These are phyloP conservation scores for Neurospora sp. DNA, from an alignment of 495 filamentous ascomycete species.

Conservation along the genomic window DNA sequence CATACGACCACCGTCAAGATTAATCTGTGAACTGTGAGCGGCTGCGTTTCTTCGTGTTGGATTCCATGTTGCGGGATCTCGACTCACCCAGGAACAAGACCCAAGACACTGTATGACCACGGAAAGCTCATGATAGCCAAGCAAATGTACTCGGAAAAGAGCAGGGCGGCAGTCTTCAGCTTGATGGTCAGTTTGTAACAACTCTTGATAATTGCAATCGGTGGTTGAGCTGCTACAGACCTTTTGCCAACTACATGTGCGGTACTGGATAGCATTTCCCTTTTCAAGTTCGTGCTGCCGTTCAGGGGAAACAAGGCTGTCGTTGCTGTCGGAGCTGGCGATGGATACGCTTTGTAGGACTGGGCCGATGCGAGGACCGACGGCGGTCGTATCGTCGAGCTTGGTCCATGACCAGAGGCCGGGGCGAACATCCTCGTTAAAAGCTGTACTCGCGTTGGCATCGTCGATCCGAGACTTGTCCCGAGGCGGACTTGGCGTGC, in stretches of 20 bases:
- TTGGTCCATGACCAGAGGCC: not conserved
- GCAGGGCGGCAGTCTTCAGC: conserved; percentile 63
- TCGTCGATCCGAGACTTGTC: not conserved
- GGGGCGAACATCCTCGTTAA: not conserved
- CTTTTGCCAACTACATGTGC: conserved; percentile 87
- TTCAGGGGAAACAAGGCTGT: conserved; percentile 42
- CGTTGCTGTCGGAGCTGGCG: conserved; percentile 29
- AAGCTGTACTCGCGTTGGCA: not conserved
- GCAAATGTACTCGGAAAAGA: conserved; percentile 90
- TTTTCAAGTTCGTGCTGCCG: conserved; percentile 71
- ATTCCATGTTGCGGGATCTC: not conserved
- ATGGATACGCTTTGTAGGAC: conserved; percentile 21
- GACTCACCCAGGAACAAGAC: conserved; percentile 65
- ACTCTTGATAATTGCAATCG: not conserved
- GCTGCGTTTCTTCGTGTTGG: not conserved
- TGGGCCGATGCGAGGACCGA: conserved; percentile 37
- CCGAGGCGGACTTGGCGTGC: not conserved
- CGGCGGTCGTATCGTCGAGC: not conserved
- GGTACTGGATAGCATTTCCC: conserved; percentile 73
- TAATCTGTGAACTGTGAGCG: conserved; percentile 28
- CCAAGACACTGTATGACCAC: conserved; percentile 77
- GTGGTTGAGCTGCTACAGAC: conserved; percentile 28
- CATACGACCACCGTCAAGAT: conserved; percentile 74
- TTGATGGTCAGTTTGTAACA: not conserved
- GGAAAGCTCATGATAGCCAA: conserved; percentile 92